Evolutionary conservation across 2,329 filamentous ascomycete species (phyloP).

Genomic region (Fusarium fracticaudum): DNA sequence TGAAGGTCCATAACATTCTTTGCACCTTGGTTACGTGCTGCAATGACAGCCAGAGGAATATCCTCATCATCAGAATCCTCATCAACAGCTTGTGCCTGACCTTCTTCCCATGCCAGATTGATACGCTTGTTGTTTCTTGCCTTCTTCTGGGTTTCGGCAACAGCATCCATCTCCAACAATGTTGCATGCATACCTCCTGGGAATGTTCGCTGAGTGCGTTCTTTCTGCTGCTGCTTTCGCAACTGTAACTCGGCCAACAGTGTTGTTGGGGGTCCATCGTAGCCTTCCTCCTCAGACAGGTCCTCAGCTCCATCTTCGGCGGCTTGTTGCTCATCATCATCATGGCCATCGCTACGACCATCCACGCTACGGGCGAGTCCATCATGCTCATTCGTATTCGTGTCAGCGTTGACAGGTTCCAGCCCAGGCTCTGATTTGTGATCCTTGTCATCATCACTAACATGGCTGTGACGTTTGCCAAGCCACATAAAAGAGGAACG

Average conservation of each 20-base stretch:
- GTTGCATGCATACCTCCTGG: conserved; percentile 91
- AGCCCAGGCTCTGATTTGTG: conserved; percentile 34
- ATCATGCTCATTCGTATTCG: conserved; percentile 31
- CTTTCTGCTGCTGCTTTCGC: conserved; percentile 87
- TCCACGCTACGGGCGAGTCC: conserved; percentile 42
- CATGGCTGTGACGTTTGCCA: conserved; percentile 51
- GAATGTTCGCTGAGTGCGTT: conserved; percentile 72
- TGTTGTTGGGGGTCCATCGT: conserved; percentile 83
- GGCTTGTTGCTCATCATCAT: conserved; percentile 48
- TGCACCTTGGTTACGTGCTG: conserved; percentile 65
- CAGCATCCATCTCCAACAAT: conserved; percentile 87
- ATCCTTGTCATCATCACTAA: conserved; percentile 43
- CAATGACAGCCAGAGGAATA: conserved; percentile 85
- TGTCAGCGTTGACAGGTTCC: conserved; percentile 43
- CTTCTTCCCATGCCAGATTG: conserved; percentile 90
- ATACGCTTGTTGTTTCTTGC: conserved; percentile 79
- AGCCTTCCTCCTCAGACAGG: conserved; percentile 59
- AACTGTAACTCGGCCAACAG: conserved; percentile 91
- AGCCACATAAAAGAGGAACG: conserved; percentile 61
- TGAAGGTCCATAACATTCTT: conserved; percentile 65
- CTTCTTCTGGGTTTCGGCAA: conserved; percentile 84
- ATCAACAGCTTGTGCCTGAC: conserved; percentile 55
- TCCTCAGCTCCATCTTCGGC: conserved; percentile 57
- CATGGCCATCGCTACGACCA: conserved; percentile 40
- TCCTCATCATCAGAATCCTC: conserved; percentile 77